These are phyloP conservation scores for Tetrahymena thermophila DNA, from an alignment of 73 alveolate species.

Conservation along the genomic window DNA sequence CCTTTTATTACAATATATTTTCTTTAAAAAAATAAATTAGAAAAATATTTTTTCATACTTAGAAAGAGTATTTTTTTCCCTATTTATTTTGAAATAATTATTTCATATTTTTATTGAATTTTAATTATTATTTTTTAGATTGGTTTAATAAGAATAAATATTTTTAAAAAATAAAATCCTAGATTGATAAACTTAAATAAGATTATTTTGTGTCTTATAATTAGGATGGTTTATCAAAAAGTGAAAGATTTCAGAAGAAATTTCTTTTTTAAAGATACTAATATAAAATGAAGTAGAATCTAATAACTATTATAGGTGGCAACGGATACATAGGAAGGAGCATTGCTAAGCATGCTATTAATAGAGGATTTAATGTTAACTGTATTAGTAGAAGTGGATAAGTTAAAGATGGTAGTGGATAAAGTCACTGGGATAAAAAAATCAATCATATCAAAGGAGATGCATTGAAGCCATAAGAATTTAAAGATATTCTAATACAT, in stretches of 20 bases:
- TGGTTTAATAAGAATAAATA: not conserved
- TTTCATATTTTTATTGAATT: too few species aligned
- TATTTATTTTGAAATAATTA: too few species aligned
- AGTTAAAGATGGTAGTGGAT: not conserved
- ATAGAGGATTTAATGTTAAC: not conserved
- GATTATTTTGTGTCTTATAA: too few species aligned
- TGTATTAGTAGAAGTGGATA: not conserved
- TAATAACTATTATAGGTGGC: not conserved
- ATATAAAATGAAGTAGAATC: not conserved
- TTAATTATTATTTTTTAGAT: too few species aligned
- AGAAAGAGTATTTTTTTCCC: too few species aligned
- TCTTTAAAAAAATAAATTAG: too few species aligned
- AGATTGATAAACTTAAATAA: too few species aligned
- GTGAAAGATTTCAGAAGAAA: not conserved
- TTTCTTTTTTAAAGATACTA: not conserved
- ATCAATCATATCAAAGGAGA: not conserved
- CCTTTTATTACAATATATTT: too few species aligned
- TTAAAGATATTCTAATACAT: not conserved
- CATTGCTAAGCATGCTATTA: not conserved
- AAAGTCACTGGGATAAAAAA: not conserved
- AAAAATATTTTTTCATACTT: too few species aligned
- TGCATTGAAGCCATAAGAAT: not conserved
- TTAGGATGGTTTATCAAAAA: too few species aligned
- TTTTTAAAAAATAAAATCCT: too few species aligned
- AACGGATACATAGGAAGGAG: not conserved